Base-by-base conservation (phyloP, 2,329 filamentous ascomycete species). In the Capronia americana region DNA sequence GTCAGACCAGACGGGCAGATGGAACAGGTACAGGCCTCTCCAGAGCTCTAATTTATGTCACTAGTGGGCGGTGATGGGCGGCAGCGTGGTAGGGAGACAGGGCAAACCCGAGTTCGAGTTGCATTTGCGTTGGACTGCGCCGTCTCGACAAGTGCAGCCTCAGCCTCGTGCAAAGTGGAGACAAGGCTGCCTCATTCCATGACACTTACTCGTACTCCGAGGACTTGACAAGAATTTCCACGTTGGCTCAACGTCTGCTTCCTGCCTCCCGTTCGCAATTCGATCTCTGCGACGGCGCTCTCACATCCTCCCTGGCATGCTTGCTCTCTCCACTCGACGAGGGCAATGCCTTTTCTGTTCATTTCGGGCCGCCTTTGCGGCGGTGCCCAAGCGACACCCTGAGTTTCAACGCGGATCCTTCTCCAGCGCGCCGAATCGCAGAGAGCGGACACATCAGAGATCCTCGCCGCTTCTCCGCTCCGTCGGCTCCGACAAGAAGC, bases 331-430 rank as follows among this genome's bases (percentile, higher is more conserved):
- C 12, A 64, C 59, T 41, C 51, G 57, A 60, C 46, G 59, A 61
- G 59, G 65, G 26, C 73, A 73, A 73, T 82, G 80, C 76, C 75
- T 81, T 44, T 74, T 81, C 69, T 80, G 79, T 73, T 70, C 76
- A 32, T 78, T 80, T 66, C 76, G 75, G 69, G 48, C 65, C 59
- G 26, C 57, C 11, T 28, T 63, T 50, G 32, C 59, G 34, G 30
- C 44, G 4, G 12, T 44, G 26, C 32, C 63, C 26, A 64, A 48
- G 10, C 55, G 24, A 70, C 74, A 46, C 66, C 73, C 32, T 61
- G 74, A 70, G 72, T 73, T 70, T 68, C 73, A n/a, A 60, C 69
- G 53, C 30, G 60, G 67, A 55, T 20, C 24, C 56, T 76, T 77
- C 59, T 65, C 69, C 6, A 79, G 79, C 64, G 69, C 74, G 20